A percentile compares a stretch with the other conserved stretches of the same genome.
These are phyloP conservation scores for Metschnikowia bowlesiae DNA, from an alignment of 805 yeast species.

Conservation along the genomic window DNA sequence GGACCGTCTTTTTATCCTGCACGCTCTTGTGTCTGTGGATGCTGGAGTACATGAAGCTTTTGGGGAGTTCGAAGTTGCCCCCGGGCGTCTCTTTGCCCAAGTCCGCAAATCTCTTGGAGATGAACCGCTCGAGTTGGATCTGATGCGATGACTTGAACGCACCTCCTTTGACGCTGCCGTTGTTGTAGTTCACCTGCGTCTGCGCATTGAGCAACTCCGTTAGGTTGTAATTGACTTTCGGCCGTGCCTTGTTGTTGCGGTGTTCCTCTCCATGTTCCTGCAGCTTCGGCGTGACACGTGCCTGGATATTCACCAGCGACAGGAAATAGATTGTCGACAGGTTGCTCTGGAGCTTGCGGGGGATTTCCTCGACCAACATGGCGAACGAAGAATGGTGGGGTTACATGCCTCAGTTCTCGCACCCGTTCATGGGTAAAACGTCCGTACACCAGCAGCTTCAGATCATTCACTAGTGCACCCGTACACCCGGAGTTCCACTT, in stretches of 20 bases:
- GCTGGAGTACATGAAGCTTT: conserved; percentile 34
- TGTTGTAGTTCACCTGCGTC: conserved; percentile 29
- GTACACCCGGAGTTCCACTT: not conserved
- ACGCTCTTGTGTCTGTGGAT: conserved; percentile 21
- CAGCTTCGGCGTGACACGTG: conserved; percentile 28
- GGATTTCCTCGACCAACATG: conserved; percentile 44
- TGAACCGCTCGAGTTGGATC: conserved; percentile 36
- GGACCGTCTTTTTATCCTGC: conserved; percentile 21
- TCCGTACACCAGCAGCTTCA: not conserved
- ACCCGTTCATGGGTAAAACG: not conserved
- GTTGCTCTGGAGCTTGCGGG: conserved; percentile 27
- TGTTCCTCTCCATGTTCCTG: conserved; percentile 16
- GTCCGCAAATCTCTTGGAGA: conserved; percentile 34
- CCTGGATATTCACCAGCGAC: conserved; percentile 39
- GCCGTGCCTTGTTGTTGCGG: conserved; percentile 29
- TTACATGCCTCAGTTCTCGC: not conserved
- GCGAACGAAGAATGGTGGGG: not conserved
- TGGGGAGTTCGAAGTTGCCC: conserved; percentile 38
- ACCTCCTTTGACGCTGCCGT: conserved; percentile 23
- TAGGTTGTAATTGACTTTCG: conserved; percentile 43
- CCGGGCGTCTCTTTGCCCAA: conserved; percentile 29
- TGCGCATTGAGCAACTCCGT: conserved; percentile 41
- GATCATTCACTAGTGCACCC: no score
- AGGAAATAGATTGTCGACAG: conserved; percentile 37
- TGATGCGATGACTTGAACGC: conserved; percentile 41